Evolutionary conservation across 129 eudicot species (phyloP).

Genomic region (Flaveria robusta): DNA sequence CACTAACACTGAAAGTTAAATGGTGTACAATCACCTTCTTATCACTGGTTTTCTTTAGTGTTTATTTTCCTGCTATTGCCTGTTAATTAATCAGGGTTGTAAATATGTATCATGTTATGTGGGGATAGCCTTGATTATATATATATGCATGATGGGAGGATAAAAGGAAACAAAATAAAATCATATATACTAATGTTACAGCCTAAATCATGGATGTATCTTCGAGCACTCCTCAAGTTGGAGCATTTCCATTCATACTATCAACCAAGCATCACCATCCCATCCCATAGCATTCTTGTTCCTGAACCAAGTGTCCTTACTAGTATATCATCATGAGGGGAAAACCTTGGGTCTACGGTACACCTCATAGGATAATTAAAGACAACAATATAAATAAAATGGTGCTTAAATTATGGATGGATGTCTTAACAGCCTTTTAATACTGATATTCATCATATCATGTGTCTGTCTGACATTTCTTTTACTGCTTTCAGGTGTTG

Average conservation of each 20-base stretch:
- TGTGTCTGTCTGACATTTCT: constrained; percentile 2
- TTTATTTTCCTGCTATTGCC: constrained; percentile 1
- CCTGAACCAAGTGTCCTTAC: too few relatives aligned
- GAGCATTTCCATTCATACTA: too few relatives aligned
- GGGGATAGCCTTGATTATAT: neutral
- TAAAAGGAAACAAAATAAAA: too few relatives aligned
- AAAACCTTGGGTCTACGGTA: neutral
- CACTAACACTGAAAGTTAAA: neutral
- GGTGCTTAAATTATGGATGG: neutral
- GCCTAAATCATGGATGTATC: too few relatives aligned
- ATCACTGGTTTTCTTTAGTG: constrained; percentile 4
- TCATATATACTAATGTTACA: too few relatives aligned
- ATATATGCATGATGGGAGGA: too few relatives aligned
- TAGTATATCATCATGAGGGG: too few relatives aligned
- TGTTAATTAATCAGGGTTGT: neutral
- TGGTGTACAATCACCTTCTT: neutral
- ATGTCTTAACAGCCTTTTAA: constrained; percentile 6
- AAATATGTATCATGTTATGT: neutral
- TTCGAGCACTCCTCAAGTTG: too few relatives aligned
- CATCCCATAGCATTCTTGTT: too few relatives aligned
- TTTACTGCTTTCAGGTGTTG: constrained; percentile 61
- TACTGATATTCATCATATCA: neutral
- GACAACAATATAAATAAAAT: neutral
- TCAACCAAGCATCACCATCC: too few relatives aligned
- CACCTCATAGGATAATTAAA: neutral